Conservation (phyloP, 768 basidiomycete species). For the Rhodotorula paludigena region DNA sequence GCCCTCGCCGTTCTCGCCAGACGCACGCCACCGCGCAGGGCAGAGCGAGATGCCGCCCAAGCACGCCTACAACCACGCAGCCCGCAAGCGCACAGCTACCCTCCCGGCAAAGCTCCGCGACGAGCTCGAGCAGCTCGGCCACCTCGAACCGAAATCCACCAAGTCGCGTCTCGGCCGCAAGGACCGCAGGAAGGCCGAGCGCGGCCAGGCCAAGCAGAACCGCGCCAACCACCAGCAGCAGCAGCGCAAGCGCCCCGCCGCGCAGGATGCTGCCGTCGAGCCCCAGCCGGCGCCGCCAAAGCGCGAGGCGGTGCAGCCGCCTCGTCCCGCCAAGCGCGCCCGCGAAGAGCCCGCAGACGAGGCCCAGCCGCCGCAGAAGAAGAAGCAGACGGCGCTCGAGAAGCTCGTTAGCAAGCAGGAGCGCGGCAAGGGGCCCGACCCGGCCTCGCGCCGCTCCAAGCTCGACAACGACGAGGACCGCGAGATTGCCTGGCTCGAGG, state of each 20-base stretch:
- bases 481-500: slow-evolving; percentile 78
- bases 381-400: slow-evolving; percentile 38
- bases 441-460: slow-evolving; percentile 11
- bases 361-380: background rate
- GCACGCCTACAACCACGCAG: slow-evolving; percentile 14
- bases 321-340: background rate
- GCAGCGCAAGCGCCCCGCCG: background rate
- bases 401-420: slow-evolving; percentile 32
- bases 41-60: background rate
- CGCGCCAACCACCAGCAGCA: slow-evolving; percentile 9
- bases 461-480: slow-evolving; percentile 66
- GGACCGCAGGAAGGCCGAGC: slow-evolving; percentile 31
- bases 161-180: slow-evolving; percentile 22
- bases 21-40: no score
- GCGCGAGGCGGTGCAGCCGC: background rate
- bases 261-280: background rate
- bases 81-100: slow-evolving; percentile 27
- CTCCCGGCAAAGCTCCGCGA: slow-evolving; percentile 28
- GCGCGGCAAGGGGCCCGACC: slow-evolving; percentile 9
- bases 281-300: background rate
- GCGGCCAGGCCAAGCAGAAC: slow-evolving; percentile 29
- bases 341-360: background rate
- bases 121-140: slow-evolving; percentile 32
- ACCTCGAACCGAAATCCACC: slow-evolving; percentile 15
- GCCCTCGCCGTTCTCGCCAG: background rate